Evolutionary conservation across 2,329 filamentous ascomycete species (phyloP), one percentile per base, ranked within the genome.

Genomic region (Sarocladium kiliense): DNA sequence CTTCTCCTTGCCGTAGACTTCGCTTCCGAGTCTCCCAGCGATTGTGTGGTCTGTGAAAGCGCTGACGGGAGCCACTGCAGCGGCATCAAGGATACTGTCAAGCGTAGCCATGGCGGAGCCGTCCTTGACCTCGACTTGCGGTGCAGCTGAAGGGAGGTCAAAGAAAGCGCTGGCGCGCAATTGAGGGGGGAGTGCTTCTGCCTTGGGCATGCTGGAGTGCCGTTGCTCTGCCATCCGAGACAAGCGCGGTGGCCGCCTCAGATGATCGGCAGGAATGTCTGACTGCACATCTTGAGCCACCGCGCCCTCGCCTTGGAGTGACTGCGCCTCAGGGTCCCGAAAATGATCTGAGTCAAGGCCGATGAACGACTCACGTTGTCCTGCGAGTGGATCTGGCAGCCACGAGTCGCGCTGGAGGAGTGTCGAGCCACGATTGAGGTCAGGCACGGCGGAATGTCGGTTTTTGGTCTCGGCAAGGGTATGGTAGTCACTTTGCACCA

Each of bases 161-260:
- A 97, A 97, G 71, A 90, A 97, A 26, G 88, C 84, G 63, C 87
- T 96, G n/a, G 94, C 94, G 58, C 93, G 84, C 34, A 97, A 78
- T 62, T 96, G 91, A 0, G 93, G 84, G 2, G 93, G 91, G 14
- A 97, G 68, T 69, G 68, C 57, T 67, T 57, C 57, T 16, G 60
- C 50, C 32, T 57, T 56, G 4, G 69, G 68, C 60, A 65, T 61
- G 56, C 62, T 64, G 0, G 69, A 70, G 57, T 70, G 69, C 55
- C 65, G 65, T 41, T 68, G 67, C 3, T 69, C 68, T 3, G 68
- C 63, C 41, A 61, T 63, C 27, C 61, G 61, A 50, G 71, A 68
- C 44, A 72, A 54, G 41, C 66, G 65, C 49, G 68, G 69, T 14
- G 71, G 70, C 1, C 65, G 66, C 19, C 69, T 65, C 14, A 71